These are phyloP conservation scores for Pseudogymnoascus sp. DNA, from an alignment of 2,329 filamentous ascomycete species.

Conservation along the genomic window DNA sequence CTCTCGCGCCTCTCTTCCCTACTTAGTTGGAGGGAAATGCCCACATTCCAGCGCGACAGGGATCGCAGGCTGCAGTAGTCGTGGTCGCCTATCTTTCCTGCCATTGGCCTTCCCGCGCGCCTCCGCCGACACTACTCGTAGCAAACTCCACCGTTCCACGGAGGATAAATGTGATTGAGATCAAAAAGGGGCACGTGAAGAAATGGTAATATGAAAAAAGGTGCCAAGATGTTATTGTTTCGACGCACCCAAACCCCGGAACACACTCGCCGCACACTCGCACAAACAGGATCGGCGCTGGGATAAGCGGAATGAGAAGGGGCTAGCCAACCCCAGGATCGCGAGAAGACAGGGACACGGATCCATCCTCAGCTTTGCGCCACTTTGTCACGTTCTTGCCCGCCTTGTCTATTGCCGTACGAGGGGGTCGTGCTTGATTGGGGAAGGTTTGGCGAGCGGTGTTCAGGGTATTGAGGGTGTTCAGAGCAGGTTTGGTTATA, in stretches of 20 bases:
- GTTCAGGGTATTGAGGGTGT: not conserved
- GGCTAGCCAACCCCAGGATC: not conserved
- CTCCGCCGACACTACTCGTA: not conserved
- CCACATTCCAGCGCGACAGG: slow-evolving; percentile 11
- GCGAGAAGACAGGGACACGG: not conserved
- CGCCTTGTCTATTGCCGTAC: not conserved
- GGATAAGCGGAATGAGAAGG: not conserved
- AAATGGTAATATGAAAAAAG: no score
- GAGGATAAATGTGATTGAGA: no score
- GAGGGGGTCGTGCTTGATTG: not conserved
- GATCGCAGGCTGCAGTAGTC: slow-evolving; percentile 4
- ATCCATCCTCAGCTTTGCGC: slow-evolving; percentile 9
- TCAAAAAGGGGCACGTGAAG: no score
- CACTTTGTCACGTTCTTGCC: slow-evolving; percentile 6
- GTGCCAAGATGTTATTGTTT: not conserved
- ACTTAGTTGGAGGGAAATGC: not conserved
- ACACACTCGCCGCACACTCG: not conserved
- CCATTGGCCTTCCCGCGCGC: slow-evolving; percentile 7
- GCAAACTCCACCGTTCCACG: not conserved
- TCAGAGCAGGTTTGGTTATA: slow-evolving; percentile 1
- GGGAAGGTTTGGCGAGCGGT: not conserved
- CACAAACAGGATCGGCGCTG: slow-evolving; percentile 9
- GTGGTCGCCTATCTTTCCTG: not conserved
- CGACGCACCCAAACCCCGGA: not conserved
- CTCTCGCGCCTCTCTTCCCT: not conserved